These are phyloP conservation scores for Torulaspora franciscae DNA, from an alignment of 805 yeast species.

Conservation along the genomic window DNA sequence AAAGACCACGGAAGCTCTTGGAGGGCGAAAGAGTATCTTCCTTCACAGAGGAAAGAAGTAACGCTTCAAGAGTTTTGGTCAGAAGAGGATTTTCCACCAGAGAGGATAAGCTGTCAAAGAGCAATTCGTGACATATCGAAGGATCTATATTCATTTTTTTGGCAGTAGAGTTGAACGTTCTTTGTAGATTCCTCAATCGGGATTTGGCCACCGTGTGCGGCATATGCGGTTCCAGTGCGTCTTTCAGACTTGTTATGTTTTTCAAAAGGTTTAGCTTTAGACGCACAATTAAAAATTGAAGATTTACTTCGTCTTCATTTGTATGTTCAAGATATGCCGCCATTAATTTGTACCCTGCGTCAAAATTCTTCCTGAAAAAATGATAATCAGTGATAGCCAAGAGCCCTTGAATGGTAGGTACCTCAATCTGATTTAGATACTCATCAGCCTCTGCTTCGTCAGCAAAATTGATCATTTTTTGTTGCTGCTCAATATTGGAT, in stretches of 20 bases:
- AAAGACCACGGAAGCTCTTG: slow-evolving; percentile 25
- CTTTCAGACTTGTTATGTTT: slow-evolving; percentile 23
- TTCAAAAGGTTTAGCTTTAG: slow-evolving; percentile 26
- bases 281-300: slow-evolving; percentile 20
- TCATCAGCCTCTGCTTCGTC: slow-evolving; percentile 31
- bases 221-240: slow-evolving; percentile 14
- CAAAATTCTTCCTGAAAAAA: slow-evolving; percentile 16
- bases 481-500: slow-evolving; percentile 3
- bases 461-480: slow-evolving; percentile 21
- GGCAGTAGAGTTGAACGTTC: slow-evolving; percentile 15
- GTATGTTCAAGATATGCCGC: slow-evolving; percentile 25
- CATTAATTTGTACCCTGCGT: slow-evolving; percentile 22
- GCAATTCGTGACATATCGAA: slow-evolving; percentile 19
- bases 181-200: slow-evolving; percentile 11
- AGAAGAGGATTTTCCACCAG: slow-evolving; percentile 20
- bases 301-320: slow-evolving; percentile 14
- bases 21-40: slow-evolving; percentile 16
- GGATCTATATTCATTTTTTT: slow-evolving; percentile 17
- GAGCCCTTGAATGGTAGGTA: slow-evolving; percentile 27
- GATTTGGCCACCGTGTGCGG: slow-evolving; percentile 5
- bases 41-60: slow-evolving; percentile 12
- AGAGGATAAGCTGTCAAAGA: slow-evolving; percentile 17
- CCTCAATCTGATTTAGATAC: slow-evolving; percentile 30
- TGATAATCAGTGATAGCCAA: slow-evolving; percentile 27
- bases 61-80: slow-evolving; percentile 14